Base-by-base conservation (phyloP, 2,329 filamentous ascomycete genomes). In the Colletotrichum siamense region DNA sequence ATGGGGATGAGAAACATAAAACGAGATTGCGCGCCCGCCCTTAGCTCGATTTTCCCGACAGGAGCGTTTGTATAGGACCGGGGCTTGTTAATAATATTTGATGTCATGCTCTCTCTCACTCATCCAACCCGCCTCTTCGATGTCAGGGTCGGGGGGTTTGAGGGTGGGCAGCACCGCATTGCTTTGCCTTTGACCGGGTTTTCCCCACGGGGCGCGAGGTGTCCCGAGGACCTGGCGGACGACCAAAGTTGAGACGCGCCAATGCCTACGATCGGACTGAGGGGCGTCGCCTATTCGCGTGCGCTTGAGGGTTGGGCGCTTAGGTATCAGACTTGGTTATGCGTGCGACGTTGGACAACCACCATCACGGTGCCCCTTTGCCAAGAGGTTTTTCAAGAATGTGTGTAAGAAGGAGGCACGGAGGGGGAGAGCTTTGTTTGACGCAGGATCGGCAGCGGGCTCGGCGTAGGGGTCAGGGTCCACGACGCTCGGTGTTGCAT, bases 1-100 rank as follows among this genome's bases (percentile, higher is more conserved):
- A 64, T 76, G 74, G 74, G 62, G 70, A 69, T 63, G 65, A 63
- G 71, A 73, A 76, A 69, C 70, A 65, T 63, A 72, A 73, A 76
- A 69, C 70, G 44, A 69, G 62, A 76, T 74, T 52, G n/a, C 18
- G 69, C 32, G 39, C 69, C 70, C 44, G 44, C 44, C 70, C 65
- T 74, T 57, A 28, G 49, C 26, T 28, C 64, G 24, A 30, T n/a
- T 15, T 34, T 18, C 22, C 44, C 44, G 44, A 52, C 44, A 52
- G n/a, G 10, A 22, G 44, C 39, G 57, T 44, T 64, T 44, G 70
- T 30, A 13, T 64, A 24, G 59, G 73, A 30, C 26, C n/a, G 7
- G 64, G 59, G 65, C 30, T 34, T 26, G 32, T 67, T 24, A 18
- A 66, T 69, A 69, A 61, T 65, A 69, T 69, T 73, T 30, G 57